A percentile compares a stretch with the other conserved stretches of the same genome.
These are phyloP conservation scores for Calonectria pseudoturangicola DNA, from an alignment of 2,329 filamentous ascomycete species.

Conservation along the genomic window DNA sequence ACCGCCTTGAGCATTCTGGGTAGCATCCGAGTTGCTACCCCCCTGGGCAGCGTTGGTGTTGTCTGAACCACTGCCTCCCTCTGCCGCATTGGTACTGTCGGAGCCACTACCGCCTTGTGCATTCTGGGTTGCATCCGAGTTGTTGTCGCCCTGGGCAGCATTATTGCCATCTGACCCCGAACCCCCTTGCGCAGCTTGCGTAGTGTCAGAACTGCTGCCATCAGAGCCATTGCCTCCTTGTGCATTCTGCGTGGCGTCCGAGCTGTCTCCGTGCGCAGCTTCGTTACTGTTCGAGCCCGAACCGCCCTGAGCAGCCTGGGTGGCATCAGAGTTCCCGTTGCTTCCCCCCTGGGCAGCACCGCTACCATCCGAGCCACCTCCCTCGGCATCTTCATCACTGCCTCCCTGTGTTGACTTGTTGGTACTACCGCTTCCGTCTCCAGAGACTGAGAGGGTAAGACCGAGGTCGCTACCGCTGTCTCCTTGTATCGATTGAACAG, in stretches of 20 bases:
- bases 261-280: not conserved
- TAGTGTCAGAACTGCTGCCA: not conserved
- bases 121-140: not conserved
- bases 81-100: not conserved
- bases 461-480: not conserved
- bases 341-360: not conserved
- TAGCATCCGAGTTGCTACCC: not conserved
- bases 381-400: not conserved
- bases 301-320: not conserved
- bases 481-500: not conserved
- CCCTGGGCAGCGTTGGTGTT: not conserved
- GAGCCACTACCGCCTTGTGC: not conserved
- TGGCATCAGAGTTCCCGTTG: not conserved
- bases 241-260: not conserved
- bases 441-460: not conserved
- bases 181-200: not conserved
- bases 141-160: not conserved
- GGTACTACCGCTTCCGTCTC: not conserved
- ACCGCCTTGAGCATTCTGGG: not conserved
- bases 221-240: not conserved
- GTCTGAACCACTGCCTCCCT: not conserved
- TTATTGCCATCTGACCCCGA: not conserved
- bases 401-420: not conserved
- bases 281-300: not conserved
- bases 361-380: not conserved